Evolutionary conservation across 805 yeast genomes (phyloP).

Genomic region (Wickerhamomyces silvicola): DNA sequence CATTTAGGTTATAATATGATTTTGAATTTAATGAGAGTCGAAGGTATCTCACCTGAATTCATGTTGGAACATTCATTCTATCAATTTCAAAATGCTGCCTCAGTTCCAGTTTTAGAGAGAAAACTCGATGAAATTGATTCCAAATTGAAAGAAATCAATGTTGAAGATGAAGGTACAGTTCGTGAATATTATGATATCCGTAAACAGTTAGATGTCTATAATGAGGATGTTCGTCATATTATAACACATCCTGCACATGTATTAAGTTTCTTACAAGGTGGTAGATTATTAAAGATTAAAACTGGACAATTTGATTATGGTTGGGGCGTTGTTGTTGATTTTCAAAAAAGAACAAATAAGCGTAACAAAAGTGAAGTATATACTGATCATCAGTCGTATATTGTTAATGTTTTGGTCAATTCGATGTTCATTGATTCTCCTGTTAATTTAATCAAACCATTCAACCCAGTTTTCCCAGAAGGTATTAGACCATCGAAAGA

Average conservation of each 20-base stretch:
- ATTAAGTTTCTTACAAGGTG: conserved; percentile 79
- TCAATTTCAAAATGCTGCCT: conserved; percentile 90
- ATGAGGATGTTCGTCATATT: conserved; percentile 70
- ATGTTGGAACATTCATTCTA: conserved; percentile 92
- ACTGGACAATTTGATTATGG: conserved; percentile 68
- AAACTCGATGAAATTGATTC: conserved; percentile 49
- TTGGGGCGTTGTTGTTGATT: conserved; percentile 90
- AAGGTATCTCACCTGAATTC: conserved; percentile 96
- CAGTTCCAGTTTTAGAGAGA: conserved; percentile 79
- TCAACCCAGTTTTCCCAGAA: conserved; percentile 72
- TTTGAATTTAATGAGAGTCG: conserved; percentile 90
- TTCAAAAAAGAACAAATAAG: conserved; percentile 62
- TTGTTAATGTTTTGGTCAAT: conserved; percentile 77
- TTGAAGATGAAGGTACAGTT: conserved; percentile 71
- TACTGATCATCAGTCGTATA: conserved; percentile 83
- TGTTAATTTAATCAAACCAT: conserved; percentile 69
- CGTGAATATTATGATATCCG: conserved; percentile 80
- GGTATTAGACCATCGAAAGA: conserved; percentile 81
- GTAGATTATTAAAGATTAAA: conserved; percentile 70
- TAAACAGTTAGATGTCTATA: conserved; percentile 63
- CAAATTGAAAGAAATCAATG: conserved; percentile 39
- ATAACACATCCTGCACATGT: conserved; percentile 88
- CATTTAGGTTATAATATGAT: conserved; percentile 97
- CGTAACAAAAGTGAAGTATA: conserved; percentile 50
- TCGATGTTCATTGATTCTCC: conserved; percentile 80